Percentiles rank a stretch among this genome's conserved stretches.
Conservation (phyloP, 768 basidiomycete species). For the Rhodotorula taiwanensis region DNA sequence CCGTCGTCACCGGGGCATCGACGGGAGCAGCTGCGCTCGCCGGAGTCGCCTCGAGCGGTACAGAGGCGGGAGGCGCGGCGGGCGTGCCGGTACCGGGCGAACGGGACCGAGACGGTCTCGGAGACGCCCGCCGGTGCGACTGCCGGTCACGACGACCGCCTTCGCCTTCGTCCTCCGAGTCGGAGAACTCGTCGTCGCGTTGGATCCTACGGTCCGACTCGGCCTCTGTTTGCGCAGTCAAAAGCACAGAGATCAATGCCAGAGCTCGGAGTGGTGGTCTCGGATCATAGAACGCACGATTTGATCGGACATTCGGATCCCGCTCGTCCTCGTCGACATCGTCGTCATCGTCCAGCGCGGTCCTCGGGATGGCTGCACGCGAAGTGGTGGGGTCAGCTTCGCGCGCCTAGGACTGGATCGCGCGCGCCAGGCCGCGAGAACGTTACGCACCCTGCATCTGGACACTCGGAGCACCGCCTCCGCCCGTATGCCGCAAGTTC, state of each 20-base stretch:
- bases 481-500: constrained; percentile 69
- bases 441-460: constrained; percentile 68
- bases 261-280: background rate
- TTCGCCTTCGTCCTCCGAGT: constrained; percentile 96
- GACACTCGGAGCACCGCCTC: constrained; percentile 72
- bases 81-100: background rate
- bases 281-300: constrained; percentile 46
- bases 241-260: too few relatives aligned
- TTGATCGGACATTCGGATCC: constrained; percentile 66
- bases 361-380: constrained; percentile 74
- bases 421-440: too few relatives aligned
- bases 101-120: background rate
- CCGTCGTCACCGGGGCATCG: constrained; percentile 9
- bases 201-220: constrained; percentile 75
- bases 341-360: constrained; percentile 71
- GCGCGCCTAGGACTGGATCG: too few relatives aligned
- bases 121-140: constrained; percentile 7
- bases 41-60: constrained; percentile 7
- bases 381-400: too few relatives aligned
- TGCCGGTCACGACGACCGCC: constrained; percentile 43
- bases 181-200: constrained; percentile 80
- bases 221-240: constrained; percentile 51
- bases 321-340: constrained; percentile 84
- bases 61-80: background rate
- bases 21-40: constrained; percentile 2